A percentile compares a stretch with the other conserved stretches of the same genome.
Conservation (phyloP, 208 protist species). For the Leishmania gerbilli region DNA sequence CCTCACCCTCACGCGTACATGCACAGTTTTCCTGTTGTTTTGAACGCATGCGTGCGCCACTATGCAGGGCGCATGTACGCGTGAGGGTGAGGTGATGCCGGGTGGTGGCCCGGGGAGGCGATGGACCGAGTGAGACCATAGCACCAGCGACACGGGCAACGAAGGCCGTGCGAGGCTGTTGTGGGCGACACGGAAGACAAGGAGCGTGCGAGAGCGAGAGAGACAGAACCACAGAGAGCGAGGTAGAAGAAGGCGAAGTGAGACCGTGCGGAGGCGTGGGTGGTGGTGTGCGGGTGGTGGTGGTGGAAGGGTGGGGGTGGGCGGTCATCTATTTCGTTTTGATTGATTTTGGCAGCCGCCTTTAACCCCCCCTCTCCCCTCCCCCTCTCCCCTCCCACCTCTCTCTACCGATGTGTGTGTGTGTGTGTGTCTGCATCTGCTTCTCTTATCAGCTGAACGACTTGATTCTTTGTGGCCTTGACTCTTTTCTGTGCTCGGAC, state of each 20-base stretch:
- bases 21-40: neutral
- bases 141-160: too few relatives aligned
- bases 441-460: constrained; percentile 6
- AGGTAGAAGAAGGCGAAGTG: neutral
- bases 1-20: neutral
- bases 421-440: neutral
- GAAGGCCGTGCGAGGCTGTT: too few relatives aligned
- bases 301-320: neutral
- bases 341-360: neutral
- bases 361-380: neutral
- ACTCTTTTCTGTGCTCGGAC: neutral
- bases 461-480: neutral
- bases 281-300: too few relatives aligned
- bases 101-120: too few relatives aligned
- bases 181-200: neutral
- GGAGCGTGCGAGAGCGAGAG: neutral
- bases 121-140: neutral
- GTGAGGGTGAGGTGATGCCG: neutral
- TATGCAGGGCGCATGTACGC: too few relatives aligned
- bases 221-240: neutral
- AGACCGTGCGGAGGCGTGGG: neutral
- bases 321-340: neutral
- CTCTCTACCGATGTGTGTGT: constrained; percentile 1
- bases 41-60: neutral
- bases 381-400: neutral